Conservation (phyloP, 768 basidiomycete genomes). For the Termitomyces sp. region DNA sequence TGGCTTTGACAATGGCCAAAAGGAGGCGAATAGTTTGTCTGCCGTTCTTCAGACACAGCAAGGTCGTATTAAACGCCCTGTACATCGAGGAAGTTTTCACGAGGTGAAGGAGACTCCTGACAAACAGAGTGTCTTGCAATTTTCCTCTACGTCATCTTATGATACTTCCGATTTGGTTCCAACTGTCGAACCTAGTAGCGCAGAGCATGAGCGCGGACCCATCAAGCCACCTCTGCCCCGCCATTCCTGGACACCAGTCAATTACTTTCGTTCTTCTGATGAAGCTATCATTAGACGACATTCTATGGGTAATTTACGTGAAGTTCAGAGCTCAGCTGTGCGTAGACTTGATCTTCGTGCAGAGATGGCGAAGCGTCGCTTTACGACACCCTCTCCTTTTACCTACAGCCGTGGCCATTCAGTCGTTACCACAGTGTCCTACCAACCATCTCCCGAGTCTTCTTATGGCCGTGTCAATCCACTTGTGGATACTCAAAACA, state of each 20-base stretch:
- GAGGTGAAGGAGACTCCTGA: background rate
- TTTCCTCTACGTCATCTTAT: background rate
- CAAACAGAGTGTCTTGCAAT: background rate
- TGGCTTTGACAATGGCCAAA: background rate
- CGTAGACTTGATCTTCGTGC: constrained; percentile 15
- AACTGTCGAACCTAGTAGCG: background rate
- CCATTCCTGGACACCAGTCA: constrained; percentile 11
- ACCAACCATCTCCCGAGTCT: background rate
- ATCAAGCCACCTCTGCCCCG: background rate
- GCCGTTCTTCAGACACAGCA: background rate
- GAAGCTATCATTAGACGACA: constrained; percentile 6
- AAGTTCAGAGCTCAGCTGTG: background rate
- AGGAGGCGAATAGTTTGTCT: background rate
- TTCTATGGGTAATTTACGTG: constrained; percentile 3
- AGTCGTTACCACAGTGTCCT: background rate
- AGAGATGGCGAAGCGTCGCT: constrained; percentile 9
- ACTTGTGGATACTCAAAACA: background rate
- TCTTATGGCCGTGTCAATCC: background rate
- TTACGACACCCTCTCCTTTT: constrained; percentile 3
- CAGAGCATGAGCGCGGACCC: background rate
- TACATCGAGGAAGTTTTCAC: background rate
- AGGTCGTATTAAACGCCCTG: background rate
- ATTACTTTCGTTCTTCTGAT: constrained; percentile 2
- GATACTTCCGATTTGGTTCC: background rate
- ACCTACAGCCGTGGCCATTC: background rate